These are phyloP conservation scores for Salvia rosmarinus DNA, from an alignment of 257 asterid species.

Conservation along the genomic window DNA sequence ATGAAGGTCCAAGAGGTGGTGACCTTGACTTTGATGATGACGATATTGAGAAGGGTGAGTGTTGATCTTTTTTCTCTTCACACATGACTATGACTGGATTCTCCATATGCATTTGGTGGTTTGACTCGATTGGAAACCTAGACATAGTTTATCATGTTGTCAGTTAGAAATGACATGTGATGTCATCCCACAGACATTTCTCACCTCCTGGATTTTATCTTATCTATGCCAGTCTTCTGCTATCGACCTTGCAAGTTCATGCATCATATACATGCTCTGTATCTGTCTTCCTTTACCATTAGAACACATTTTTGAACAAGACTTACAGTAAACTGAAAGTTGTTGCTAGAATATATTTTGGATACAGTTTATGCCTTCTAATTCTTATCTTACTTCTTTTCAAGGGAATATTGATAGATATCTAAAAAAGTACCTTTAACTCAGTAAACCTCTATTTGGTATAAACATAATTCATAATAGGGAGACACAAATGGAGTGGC, in stretches of 20 bases:
- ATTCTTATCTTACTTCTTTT: too few relatives aligned
- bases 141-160: neutral
- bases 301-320: neutral
- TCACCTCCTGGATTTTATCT: neutral
- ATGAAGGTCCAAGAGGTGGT: constrained; percentile 98
- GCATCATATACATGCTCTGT: neutral
- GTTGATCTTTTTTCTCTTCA: constrained; percentile 16
- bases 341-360: neutral
- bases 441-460: neutral
- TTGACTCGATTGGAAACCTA: neutral
- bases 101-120: neutral
- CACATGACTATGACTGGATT: neutral
- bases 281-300: neutral
- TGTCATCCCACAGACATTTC: neutral
- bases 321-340: neutral
- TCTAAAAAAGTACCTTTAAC: neutral
- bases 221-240: neutral
- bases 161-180: constrained; percentile 7
- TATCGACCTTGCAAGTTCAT: neutral
- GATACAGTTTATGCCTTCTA: neutral
- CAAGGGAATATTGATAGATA: neutral
- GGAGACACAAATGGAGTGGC: constrained; percentile 1
- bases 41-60: constrained; percentile 89
- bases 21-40: constrained; percentile 96
- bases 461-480: constrained; percentile 8